Base-by-base conservation (phyloP, 352 stramenopile species). In the Thalassiosira sp. region DNA sequence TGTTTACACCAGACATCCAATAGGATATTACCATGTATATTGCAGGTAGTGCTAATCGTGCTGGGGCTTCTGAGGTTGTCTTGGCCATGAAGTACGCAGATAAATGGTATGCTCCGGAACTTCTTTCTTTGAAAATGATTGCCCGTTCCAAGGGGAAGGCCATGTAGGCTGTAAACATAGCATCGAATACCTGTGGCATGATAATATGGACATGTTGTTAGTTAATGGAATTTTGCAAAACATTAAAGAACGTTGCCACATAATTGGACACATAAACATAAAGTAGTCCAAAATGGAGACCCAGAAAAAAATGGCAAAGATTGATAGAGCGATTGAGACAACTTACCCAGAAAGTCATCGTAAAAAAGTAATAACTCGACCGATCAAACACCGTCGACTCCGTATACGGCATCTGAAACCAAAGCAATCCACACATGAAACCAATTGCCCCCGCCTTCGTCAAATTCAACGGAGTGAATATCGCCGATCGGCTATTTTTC, bases 21-120 rank as follows among this genome's bases (percentile, higher is more conserved):
- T 87, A 91, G 15, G 81, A 86, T 18, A 90, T 84, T 2, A 77
- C 57, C 77, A 88, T 85, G 61, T 89, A 91, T 15, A 89, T 81
- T 5, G 80, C 69, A 13, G 86, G 86, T 25, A 91, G 57, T 18
- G 76, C 60, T 1, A 91, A 46, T n/a, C 83, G 59, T 6, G 79
- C 72, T 5, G 84, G 83, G 24, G 80, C 80, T 63, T 91, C 82
- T 42, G 59, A 83, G 0, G 76, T 85, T 0, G 83, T 88, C 49
- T 90, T 91, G 20, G 66, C 74, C 27, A 88, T 56, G 52, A 88
- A 88, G 60, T 91, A 91, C 1, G 83, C 83, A 52, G 69, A 81
- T 3, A 91, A 65, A 16, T 78, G 66, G 57, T 91, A 91, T 10
- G 70, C 70, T 40, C 69, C 81, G 58, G 62, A 79, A 5, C 71